phyloP scores from a whole-genome alignment of 352 stramenopile genomes.

The Hyaloperonospora brassicae region DNA sequence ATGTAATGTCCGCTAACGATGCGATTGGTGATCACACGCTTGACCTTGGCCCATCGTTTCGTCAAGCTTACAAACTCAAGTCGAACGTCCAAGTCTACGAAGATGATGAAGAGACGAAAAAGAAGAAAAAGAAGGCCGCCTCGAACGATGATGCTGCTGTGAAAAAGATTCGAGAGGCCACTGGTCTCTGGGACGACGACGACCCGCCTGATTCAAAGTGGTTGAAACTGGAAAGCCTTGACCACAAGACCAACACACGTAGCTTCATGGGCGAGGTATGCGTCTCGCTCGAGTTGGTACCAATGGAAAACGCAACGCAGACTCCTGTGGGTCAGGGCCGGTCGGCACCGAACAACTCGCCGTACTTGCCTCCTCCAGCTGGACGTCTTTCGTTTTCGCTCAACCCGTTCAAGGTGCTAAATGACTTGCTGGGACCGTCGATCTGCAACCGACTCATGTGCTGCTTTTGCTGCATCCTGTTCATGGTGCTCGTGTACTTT shows the following conservation, averaged over 20 bases:
- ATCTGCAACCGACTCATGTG: slow-evolving; percentile 82
- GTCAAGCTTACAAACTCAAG: slow-evolving; percentile 75
- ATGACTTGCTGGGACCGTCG: slow-evolving; percentile 77
- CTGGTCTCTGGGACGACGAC: slow-evolving; percentile 76
- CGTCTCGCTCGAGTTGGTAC: slow-evolving; percentile 83
- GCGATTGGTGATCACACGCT: slow-evolving; percentile 85
- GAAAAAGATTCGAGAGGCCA: slow-evolving; percentile 77
- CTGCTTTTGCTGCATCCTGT: slow-evolving; percentile 77
- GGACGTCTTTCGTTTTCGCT: slow-evolving; percentile 87
- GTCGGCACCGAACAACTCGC: slow-evolving; percentile 88
- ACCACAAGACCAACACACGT: slow-evolving; percentile 74
- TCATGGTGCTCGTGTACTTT: slow-evolving; percentile 85
- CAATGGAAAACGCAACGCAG: slow-evolving; percentile 74
- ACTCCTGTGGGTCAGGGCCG: slow-evolving; percentile 77
- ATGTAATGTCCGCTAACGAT: slow-evolving; percentile 89
- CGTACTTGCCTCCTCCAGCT: slow-evolving; percentile 84
- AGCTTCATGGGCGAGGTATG: slow-evolving; percentile 84
- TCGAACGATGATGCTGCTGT: slow-evolving; percentile 68
- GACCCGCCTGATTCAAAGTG: slow-evolving; percentile 78
- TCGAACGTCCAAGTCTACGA: slow-evolving; percentile 73
- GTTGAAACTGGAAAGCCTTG: slow-evolving; percentile 74
- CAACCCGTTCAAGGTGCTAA: slow-evolving; percentile 88
- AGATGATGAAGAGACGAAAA: slow-evolving; percentile 63
- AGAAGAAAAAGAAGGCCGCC: slow-evolving; percentile 74
- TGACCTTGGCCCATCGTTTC: slow-evolving; percentile 64